Evolutionary conservation across 495 filamentous ascomycete genomes (phyloP), one percentile per base, ranked within the genome.

Genomic region (Glonium stellatum): DNA sequence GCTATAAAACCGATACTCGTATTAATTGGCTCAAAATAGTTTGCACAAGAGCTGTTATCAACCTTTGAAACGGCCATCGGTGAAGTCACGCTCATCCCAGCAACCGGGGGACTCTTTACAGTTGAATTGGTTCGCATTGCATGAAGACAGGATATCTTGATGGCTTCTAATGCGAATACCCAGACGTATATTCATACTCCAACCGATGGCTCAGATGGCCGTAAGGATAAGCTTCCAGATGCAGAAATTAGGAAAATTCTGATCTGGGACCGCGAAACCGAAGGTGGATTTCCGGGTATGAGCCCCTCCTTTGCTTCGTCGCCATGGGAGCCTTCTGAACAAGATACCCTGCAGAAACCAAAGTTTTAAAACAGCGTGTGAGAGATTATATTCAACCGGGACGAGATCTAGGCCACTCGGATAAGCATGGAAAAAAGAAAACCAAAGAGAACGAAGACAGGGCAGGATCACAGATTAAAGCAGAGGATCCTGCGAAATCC

Each of bases 1-100:
- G 23, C 44, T 19, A 11, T 44, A 12, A 5, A 46, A 51, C 15
- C 5, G 27, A 31, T 31, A 1, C 25, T 39, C 31, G 36, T 37
- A 61, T 35, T 19, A 15, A 36, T 15, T 27, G 18, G 61, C 60
- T 10, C 35, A 15, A 51, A 11, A 15, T 60, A 95, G 89, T 96
- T 88, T 75, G 91, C 88, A 47, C 93, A 98, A 82, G 93, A 98
- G 75, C 88, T 98, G 55, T 85, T 98, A 60, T 93, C 89, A n/a
- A 98, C 93, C 6, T 98, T 98, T 77, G 79, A 81, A 53, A 91
- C 84, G 12, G 78, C 84, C 57, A 79, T 98, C 0, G 91, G 92
- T 48, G 92, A 97, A 72, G 86, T 98, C 13, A 83, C 93, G n/a
- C 83, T 98, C 0, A 80, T 92, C 42, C 93, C 93, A 0, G 70